A percentile compares a stretch with the other conserved stretches of the same genome.
phyloP scores from a whole-genome alignment of 2,329 filamentous ascomycete species.

The Akanthomyces dipterigenus region DNA sequence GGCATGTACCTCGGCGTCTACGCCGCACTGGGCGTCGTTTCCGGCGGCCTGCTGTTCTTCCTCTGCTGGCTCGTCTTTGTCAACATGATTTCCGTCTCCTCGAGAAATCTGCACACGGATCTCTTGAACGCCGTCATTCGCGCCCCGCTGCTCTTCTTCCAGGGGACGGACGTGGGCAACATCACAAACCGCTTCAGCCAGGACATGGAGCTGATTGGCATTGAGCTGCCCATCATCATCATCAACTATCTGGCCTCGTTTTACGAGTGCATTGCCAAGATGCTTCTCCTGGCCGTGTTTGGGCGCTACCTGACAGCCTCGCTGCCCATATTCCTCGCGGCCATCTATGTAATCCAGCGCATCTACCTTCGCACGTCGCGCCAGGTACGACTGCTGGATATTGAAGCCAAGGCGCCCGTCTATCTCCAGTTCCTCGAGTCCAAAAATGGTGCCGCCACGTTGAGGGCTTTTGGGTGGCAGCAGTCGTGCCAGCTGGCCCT shows the following conservation, averaged over 20 bases:
- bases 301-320: conserved; percentile 16
- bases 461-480: conserved; percentile 30
- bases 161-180: conserved; percentile 27
- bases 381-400: conserved; percentile 24
- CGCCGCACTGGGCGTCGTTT: neutral
- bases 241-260: conserved; percentile 7
- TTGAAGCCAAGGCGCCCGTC: conserved; percentile 25
- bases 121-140: neutral
- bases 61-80: neutral
- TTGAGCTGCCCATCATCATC: conserved; percentile 25
- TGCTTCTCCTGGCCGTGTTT: neutral
- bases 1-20: conserved; percentile 18
- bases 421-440: conserved; percentile 23
- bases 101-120: conserved; percentile 1
- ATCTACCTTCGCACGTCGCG: conserved; percentile 26
- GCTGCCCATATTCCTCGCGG: conserved; percentile 32
- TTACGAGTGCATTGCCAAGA: neutral
- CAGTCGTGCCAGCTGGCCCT: conserved; percentile 15
- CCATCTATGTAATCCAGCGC: conserved; percentile 23
- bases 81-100: conserved; percentile 8
- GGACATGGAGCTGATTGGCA: conserved; percentile 32
- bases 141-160: conserved; percentile 28
- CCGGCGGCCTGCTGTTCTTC: neutral
- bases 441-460: conserved; percentile 17
- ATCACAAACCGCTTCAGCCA: conserved; percentile 33